Percentiles rank a stretch among this genome's conserved stretches.
phyloP scores from a whole-genome alignment of 768 basidiomycete genomes.

The Dioszegia hungarica region DNA sequence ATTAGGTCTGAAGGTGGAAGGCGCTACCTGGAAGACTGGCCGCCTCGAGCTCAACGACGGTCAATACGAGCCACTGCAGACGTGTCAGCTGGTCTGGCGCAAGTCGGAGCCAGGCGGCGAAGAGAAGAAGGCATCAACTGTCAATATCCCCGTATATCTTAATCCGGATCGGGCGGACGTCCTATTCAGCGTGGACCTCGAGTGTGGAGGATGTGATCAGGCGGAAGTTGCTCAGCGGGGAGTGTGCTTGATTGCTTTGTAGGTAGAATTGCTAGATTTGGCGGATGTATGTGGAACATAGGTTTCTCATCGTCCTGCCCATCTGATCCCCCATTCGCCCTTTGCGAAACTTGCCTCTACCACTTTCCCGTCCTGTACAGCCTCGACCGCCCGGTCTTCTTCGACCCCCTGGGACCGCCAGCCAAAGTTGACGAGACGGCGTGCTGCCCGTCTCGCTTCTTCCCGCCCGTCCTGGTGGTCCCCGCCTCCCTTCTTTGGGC shows the following conservation, averaged over 20 bases:
- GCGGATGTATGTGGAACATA: neutral
- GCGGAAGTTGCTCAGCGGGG: conserved; percentile 78
- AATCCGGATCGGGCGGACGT: conserved; percentile 78
- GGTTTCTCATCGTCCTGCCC: conserved; percentile 1
- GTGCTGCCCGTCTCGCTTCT: conserved; percentile 23
- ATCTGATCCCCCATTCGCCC: conserved; percentile 34
- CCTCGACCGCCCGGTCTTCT: conserved; percentile 18
- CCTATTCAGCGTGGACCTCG: conserved; percentile 80
- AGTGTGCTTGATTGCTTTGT: conserved; percentile 76
- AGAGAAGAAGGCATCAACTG: conserved; percentile 46
- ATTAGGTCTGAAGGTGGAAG: conserved; percentile 77
- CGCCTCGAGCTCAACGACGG: conserved; percentile 79
- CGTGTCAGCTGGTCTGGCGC: conserved; percentile 87
- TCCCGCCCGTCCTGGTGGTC: conserved; percentile 15
- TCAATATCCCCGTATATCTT: conserved; percentile 87
- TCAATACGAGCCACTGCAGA: conserved; percentile 66
- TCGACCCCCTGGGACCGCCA: conserved; percentile 25
- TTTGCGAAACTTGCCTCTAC: conserved; percentile 35
- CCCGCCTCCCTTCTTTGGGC: neutral
- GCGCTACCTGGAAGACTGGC: conserved; percentile 69
- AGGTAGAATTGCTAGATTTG: neutral
- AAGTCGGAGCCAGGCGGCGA: conserved; percentile 49
- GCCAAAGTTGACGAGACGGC: conserved; percentile 27
- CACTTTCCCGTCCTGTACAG: conserved; percentile 24
- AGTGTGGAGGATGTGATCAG: conserved; percentile 62